A percentile compares a stretch with the other conserved stretches of the same genome.
Evolutionary conservation across 495 filamentous ascomycete species (phyloP).

Genomic region (Wilcoxina mikolae): DNA sequence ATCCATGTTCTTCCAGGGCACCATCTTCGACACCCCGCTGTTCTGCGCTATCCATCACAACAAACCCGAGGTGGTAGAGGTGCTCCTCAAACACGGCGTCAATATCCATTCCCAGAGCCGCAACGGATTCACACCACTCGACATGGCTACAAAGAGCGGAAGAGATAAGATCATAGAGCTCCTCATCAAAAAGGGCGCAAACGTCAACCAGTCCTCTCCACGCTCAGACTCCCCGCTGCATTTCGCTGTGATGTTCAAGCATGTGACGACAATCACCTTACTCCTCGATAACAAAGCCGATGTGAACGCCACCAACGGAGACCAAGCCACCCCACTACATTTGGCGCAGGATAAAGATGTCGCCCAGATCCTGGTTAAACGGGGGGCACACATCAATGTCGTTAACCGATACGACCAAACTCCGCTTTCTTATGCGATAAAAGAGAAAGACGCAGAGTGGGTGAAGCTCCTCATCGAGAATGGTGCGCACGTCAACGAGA

Average conservation of each 20-base stretch:
- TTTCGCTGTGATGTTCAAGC: constrained; percentile 9
- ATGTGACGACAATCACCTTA: constrained; percentile 30
- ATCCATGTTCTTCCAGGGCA: background rate
- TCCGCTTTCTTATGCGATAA: background rate
- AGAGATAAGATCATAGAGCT: constrained; percentile 28
- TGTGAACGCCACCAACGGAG: constrained; percentile 24
- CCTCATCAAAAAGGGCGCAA: constrained; percentile 27
- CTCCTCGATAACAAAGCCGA: constrained; percentile 30
- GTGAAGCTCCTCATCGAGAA: background rate
- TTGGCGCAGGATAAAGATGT: constrained; percentile 25
- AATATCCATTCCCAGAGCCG: background rate
- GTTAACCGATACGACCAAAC: background rate
- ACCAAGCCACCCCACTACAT: constrained; percentile 33
- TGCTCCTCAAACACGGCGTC: constrained; percentile 1
- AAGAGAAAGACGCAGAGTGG: background rate
- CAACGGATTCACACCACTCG: constrained; percentile 27
- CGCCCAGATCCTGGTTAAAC: background rate
- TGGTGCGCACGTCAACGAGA: background rate
- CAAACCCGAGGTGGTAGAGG: background rate
- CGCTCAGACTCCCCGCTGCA: constrained; percentile 29
- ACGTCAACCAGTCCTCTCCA: constrained; percentile 24
- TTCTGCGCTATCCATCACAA: background rate
- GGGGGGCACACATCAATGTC: background rate
- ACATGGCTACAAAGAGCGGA: constrained; percentile 29
- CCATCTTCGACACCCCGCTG: background rate